Evolutionary conservation across 1,284 basidiomycete species (phyloP), one percentile per base, ranked within the genome.

Genomic region (Ceratobasidium theobromae): DNA sequence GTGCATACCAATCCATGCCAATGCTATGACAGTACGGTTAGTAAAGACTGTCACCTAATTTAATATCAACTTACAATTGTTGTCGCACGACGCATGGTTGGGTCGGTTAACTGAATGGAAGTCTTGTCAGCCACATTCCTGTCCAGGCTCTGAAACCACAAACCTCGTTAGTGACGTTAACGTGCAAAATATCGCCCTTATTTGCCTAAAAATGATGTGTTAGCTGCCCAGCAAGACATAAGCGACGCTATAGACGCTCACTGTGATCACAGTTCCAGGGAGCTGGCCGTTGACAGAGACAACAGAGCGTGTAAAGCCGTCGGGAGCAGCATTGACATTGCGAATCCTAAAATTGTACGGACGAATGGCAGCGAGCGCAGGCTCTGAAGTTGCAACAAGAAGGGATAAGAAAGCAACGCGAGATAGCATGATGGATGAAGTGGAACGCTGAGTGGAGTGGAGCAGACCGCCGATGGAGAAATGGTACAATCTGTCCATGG

Each of bases 371-470:
- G 32, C 52, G 52, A 53, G 52, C n/a, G 52, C 33, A 11, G 52
- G 52, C 32, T 38, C 23, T 35, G 46, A 49, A 25, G 45, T 45
- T 43, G 43, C 55, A 58, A 43, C 55, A 30, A 58, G 55, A 30
- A 58, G 27, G 33, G 55, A 32, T 1, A 58, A 8, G 25, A 43
- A 2, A 58, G 55, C 55, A 28, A 58, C 46, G 41, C 30, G 55
- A 45, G 55, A 58, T 11, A 58, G n/a, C 55, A 58, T 58, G 41
- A 30, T 58, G 16, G n/a, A n/a, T n/a, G 25, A 23, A 46, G 27
- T 32, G 55, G 41, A 46, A 43, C 45, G 27, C 6, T 21, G 28
- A 23, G 30, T 58, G 55, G 30, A n/a, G n/a, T n/a, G n/a, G n/a
- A n/a, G n/a, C n/a, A 41, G 38, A 57, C 6, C 33, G 21, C 32